Percentiles rank a stretch among this genome's conserved stretches.
Evolutionary conservation across 2,329 filamentous ascomycete species (phyloP).

Genomic region (Gliomastix tumulicola): DNA sequence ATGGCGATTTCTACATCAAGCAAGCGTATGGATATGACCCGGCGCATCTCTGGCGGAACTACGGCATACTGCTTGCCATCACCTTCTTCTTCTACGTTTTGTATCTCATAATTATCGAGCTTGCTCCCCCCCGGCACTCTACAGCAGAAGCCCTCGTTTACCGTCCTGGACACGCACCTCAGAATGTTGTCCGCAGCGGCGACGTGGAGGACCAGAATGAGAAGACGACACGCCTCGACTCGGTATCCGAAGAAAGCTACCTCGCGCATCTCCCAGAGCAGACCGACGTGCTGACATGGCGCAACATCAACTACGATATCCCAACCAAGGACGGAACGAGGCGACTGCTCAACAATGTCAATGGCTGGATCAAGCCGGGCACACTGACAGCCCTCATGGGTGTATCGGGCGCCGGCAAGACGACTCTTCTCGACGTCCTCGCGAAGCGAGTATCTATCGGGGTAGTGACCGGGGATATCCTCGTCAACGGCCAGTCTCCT

Average conservation of each 20-base stretch:
- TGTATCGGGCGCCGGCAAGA: conserved; percentile 40
- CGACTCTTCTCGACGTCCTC: conserved; percentile 53
- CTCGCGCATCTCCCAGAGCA: no score
- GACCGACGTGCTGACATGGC: conserved; percentile 70
- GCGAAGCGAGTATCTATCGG: conserved; percentile 63
- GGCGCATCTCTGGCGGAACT: conserved; percentile 61
- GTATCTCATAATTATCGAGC: conserved; percentile 61
- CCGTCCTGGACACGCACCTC: conserved; percentile 52
- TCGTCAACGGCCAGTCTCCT: conserved; percentile 59
- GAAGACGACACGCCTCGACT: no score
- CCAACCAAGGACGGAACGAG: conserved; percentile 56
- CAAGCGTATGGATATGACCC: conserved; percentile 49
- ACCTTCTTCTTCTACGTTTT: conserved; percentile 50
- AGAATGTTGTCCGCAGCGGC: conserved; percentile 30
- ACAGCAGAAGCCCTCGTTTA: conserved; percentile 74
- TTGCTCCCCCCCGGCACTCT: conserved; percentile 58
- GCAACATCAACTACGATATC: conserved; percentile 65
- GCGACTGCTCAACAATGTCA: conserved; percentile 59
- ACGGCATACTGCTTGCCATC: conserved; percentile 62
- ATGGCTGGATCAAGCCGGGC: conserved; percentile 67
- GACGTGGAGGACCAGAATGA: no score
- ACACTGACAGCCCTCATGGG: conserved; percentile 64
- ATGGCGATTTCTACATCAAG: conserved; percentile 50
- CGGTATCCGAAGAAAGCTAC: no score
- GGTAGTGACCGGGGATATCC: conserved; percentile 58